These are phyloP conservation scores for Cercis canadensis DNA, from an alignment of 306 rosid species.

Conservation along the genomic window DNA sequence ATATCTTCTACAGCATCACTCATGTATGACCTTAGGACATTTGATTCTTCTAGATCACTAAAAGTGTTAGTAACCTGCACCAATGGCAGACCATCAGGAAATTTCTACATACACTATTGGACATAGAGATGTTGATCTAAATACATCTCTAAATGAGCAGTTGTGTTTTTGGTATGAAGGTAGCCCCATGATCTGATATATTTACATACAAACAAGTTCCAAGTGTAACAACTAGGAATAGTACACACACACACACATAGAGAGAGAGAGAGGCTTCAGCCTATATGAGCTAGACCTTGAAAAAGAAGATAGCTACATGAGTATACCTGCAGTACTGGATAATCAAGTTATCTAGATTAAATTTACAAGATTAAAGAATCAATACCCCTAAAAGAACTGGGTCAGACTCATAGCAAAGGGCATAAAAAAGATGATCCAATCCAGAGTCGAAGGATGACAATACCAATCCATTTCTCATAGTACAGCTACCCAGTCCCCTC, in stretches of 20 bases:
- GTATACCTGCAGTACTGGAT: conserved; percentile 14
- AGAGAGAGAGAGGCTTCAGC: no score
- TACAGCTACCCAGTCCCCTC: background rate
- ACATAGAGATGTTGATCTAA: no score
- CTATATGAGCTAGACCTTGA: conserved; percentile 12
- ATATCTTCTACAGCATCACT: conserved; percentile 87
- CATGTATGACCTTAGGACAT: conserved; percentile 83
- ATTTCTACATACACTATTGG: no score
- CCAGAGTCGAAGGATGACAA: conserved; percentile 19
- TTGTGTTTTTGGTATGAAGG: no score
- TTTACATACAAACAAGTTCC: conserved; percentile 6
- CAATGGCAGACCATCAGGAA: conserved; percentile 40
- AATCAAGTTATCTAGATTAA: conserved; percentile 18
- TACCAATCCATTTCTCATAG: no score
- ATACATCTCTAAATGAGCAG: no score
- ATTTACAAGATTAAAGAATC: background rate
- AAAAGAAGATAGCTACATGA: no score
- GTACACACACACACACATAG: no score
- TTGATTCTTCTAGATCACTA: conserved; percentile 92
- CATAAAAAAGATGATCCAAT: conserved; percentile 7
- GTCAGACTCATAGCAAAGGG: background rate
- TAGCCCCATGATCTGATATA: no score
- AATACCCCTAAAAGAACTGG: background rate
- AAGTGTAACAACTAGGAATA: conserved; percentile 2
- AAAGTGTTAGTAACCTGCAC: conserved; percentile 82